Evolutionary conservation across 106 monocot genomes (phyloP).

Genomic region (Narthecium ossifragum): DNA sequence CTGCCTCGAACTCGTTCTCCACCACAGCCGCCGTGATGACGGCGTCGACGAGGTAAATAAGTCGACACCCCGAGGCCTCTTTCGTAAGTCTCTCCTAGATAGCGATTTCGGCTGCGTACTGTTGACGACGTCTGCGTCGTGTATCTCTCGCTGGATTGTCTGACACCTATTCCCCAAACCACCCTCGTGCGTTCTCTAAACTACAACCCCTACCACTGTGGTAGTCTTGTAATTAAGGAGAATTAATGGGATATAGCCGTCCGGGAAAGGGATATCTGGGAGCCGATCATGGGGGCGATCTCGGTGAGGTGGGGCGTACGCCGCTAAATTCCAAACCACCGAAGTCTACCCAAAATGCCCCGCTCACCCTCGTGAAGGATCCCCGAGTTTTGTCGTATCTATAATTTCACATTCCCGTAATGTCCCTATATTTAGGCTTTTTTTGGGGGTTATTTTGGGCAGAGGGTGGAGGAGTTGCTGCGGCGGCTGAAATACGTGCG

Average conservation of each 20-base stretch:
- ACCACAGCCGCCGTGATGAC: constrained; percentile 33
- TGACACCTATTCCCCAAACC: constrained; percentile 6
- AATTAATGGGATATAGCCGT: no score
- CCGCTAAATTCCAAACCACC: neutral
- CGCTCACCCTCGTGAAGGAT: constrained; percentile 22
- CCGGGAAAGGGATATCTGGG: no score
- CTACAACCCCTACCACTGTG: neutral
- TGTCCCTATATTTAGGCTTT: neutral
- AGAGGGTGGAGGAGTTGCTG: constrained; percentile 50
- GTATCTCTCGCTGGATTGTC: constrained; percentile 35
- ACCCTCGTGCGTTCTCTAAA: neutral
- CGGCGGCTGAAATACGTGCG: constrained; percentile 39
- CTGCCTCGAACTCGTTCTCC: constrained; percentile 84
- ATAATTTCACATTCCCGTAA: neutral
- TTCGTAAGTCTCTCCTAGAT: constrained; percentile 7
- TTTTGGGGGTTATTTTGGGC: neutral
- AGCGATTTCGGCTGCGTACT: no score
- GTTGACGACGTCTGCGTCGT: constrained; percentile 6
- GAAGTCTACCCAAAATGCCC: constrained; percentile 19
- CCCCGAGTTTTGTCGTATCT: constrained; percentile 12
- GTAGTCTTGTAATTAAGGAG: neutral
- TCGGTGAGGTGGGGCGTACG: no score
- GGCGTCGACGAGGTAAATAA: constrained; percentile 56
- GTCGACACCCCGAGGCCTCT: neutral
- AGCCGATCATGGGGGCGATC: no score